Base-by-base conservation (phyloP, 768 basidiomycete genomes). In the Leccinum variicolor region DNA sequence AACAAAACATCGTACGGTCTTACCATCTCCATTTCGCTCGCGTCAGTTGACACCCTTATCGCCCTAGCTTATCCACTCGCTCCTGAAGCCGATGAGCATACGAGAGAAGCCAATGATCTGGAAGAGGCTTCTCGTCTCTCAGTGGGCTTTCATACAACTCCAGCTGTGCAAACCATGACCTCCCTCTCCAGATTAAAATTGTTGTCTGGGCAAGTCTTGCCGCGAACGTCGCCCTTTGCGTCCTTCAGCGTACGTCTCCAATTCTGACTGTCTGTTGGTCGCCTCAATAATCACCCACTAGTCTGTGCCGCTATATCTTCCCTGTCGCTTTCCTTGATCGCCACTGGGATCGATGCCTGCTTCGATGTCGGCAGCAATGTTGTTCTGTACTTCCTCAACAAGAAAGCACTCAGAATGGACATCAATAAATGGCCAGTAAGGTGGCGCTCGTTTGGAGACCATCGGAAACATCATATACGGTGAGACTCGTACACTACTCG, bases 271-370 rank as follows among this genome's bases (percentile, higher is more conserved):
- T 25, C 19, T 34, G 6, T 31, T 14, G 6, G 13, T 13, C 1
- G 1, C 33, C 26, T 51, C 8, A 13, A 39, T 50, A 15, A 57
- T 28, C 53, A 10, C 33, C 23, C 0, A 19, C 47, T 63, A 94
- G 91, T 98, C 65, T 99, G 97, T 69, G 96, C 92, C 14, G 95
- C 97, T 13, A 80, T 92, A 52, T 90, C 90, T 3, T 88, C 92
- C 1, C 62, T 82, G 5, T 96, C 93, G 0, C 76, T 98, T 5
- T 92, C 94, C 5, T 77, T 98, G 50, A 81, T 98, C 59, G 93
- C 94, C 11, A 96, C 94, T 2, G 89, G 82, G 13, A 89, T 95
- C 66, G 96, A 98, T 69, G 86, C 94, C 15, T 77, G 90, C 14
- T 92, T 87, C 66, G 92, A 94, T 68, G 79, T 91, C 60, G 87